A percentile compares a stretch with the other conserved stretches of the same genome.
These are phyloP conservation scores for Lentinula raphanica DNA, from an alignment of 768 basidiomycete genomes.

Conservation along the genomic window DNA sequence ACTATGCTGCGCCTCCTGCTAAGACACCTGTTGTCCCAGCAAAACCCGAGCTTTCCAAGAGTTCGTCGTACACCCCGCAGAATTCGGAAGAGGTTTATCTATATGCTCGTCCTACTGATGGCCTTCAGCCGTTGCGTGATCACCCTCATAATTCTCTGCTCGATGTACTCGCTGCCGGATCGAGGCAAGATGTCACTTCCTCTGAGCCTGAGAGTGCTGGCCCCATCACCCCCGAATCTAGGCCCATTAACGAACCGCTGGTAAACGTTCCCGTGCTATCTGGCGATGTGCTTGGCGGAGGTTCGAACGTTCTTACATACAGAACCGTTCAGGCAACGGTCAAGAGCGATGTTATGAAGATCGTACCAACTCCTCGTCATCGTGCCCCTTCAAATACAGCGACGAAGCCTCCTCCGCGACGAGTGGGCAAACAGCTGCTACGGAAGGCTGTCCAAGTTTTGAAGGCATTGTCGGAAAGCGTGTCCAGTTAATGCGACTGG, in stretches of 20 bases:
- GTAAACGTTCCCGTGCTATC: conserved; percentile 39
- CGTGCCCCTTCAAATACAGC: conserved; percentile 5
- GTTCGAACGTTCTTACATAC: not conserved
- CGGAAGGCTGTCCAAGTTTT: conserved; percentile 34
- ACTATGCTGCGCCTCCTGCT: conserved; percentile 12
- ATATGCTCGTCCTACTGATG: conserved; percentile 1
- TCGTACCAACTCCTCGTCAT: not conserved
- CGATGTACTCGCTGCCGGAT: not conserved
- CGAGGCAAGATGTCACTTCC: not conserved
- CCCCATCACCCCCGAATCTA: conserved; percentile 44
- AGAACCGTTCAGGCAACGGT: not conserved
- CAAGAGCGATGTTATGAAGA: not conserved
- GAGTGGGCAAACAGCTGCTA: conserved; percentile 24
- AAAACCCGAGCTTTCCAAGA: not conserved
- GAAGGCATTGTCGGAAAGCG: conserved; percentile 26
- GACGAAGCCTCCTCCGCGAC: conserved; percentile 19
- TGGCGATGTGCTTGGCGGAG: conserved; percentile 23
- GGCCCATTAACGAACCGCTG: conserved; percentile 31
- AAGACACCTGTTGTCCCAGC: not conserved
- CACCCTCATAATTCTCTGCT: conserved; percentile 3
- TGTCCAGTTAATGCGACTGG: conserved; percentile 15
- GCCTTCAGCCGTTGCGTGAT: not conserved
- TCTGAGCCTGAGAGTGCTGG: conserved; percentile 29
- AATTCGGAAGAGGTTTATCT: conserved; percentile 8
- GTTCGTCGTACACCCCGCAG: not conserved